phyloP scores from a whole-genome alignment of 306 rosid species.

The Cicer bijugum region DNA sequence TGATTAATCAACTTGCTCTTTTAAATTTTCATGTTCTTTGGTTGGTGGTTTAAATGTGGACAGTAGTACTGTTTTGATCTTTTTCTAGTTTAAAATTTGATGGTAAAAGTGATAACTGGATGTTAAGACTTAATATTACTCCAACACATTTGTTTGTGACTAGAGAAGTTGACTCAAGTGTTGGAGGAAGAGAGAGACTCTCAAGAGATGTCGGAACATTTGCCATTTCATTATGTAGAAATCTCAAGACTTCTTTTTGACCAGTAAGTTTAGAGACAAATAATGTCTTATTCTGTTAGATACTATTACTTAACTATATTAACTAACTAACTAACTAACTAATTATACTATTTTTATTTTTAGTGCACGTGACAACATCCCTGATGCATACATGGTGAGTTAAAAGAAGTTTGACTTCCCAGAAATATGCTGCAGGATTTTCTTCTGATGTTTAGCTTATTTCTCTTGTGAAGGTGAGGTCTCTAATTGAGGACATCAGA shows the following conservation, averaged over 20 bases:
- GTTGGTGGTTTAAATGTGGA: neutral
- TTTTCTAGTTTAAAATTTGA: conserved; percentile 7
- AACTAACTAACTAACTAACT: conserved; percentile 38
- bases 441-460: conserved; percentile 35
- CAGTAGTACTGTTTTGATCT: conserved; percentile 11
- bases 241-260: conserved; percentile 80
- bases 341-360: conserved; percentile 37
- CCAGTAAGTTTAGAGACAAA: conserved; percentile 58
- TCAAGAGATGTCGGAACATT: conserved; percentile 78
- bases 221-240: conserved; percentile 96
- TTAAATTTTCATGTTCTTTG: neutral
- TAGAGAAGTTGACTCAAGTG: conserved; percentile 84
- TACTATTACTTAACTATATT: conserved; percentile 17
- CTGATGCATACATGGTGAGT: conserved; percentile 84
- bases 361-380: conserved; percentile 84
- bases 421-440: conserved; percentile 19
- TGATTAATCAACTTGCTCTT: neutral
- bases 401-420: conserved; percentile 35
- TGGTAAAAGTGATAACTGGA: conserved; percentile 18
- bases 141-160: conserved; percentile 41
- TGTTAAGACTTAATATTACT: conserved; percentile 20
- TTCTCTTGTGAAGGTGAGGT: conserved; percentile 66
- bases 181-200: conserved; percentile 89
- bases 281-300: conserved; percentile 33
- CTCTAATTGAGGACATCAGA: conserved; percentile 87